These are phyloP conservation scores for Aleurites moluccanus DNA, from an alignment of 441 rosid species.

Conservation along the genomic window DNA sequence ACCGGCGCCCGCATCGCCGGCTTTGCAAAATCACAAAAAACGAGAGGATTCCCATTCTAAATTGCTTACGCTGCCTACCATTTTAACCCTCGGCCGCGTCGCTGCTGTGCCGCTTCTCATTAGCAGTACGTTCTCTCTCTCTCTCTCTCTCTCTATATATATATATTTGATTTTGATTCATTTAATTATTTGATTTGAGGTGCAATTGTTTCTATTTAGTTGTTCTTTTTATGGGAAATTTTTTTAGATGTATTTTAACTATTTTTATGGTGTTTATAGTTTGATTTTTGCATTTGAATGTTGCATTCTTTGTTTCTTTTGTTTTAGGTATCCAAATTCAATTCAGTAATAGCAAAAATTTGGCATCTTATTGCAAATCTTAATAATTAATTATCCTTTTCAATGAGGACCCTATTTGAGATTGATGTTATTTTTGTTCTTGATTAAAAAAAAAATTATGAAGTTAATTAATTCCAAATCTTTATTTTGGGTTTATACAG, in stretches of 20 bases:
- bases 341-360: not conserved
- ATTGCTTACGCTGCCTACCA: constrained; percentile 80
- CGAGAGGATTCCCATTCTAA: constrained; percentile 41
- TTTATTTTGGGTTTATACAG: not conserved
- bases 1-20: constrained; percentile 22
- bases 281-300: not conserved
- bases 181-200: not conserved
- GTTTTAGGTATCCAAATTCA: not conserved
- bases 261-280: not conserved
- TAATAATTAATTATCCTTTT: not conserved
- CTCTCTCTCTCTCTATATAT: too few relatives aligned
- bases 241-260: not conserved
- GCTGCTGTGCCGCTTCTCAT: constrained; percentile 86
- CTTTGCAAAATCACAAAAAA: constrained; percentile 30
- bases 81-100: constrained; percentile 91
- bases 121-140: too few relatives aligned
- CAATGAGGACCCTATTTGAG: too few relatives aligned
- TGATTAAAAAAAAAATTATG: not conserved
- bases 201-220: not conserved
- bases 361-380: not conserved
- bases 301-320: not conserved
- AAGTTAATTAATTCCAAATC: not conserved
- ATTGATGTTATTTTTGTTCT: not conserved
- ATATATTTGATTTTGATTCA: too few relatives aligned
- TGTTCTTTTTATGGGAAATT: not conserved